Evolutionary conservation across 2,329 filamentous ascomycete genomes (phyloP), one percentile per base, ranked within the genome.

Genomic region (Colletotrichum sp.): DNA sequence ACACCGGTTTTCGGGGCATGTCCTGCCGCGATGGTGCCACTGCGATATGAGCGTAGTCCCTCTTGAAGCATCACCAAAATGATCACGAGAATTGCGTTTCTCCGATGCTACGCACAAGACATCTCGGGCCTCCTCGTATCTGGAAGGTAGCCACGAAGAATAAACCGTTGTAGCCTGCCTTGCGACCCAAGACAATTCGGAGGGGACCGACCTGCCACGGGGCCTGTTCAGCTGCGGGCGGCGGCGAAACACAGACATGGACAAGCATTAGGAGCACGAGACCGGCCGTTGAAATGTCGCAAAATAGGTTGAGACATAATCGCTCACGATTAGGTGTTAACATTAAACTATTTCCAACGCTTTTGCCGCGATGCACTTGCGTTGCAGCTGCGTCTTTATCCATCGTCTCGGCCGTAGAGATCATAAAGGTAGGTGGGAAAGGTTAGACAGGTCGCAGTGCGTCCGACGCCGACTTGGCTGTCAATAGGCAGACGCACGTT

Each of bases 251-350:
- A 67, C 36, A 72, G 60, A 71, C 70, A 71, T 18, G 61, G n/a
- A 55, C 52, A 36, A 63, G 52, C 65, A 52, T 36, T 30, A 26
- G 34, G 34, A 52, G 28, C 66, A 66, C 71, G 71, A 76, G 66
- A 38, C 32, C 32, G 18, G 36, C 66, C 71, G 74, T 71, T 74
- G 48, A 63, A n/a, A 74, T 70, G 71, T 74, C 71, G 74, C 71
- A 66, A 71, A 61, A n/a, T 57, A 52, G 66, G 36, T 43, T 74
- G 71, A 74, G 74, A 76, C 74, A 74, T 28, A 58, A 38, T 26
- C 28, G 36, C 34, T 24, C 72, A 67, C 60, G 52, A 74, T 76
- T 74, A 70, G 60, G 71, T 74, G 30, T 74, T 67, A 63, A 57
- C 66, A 76, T 65, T 71, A 58, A 61, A 28, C 24, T 57, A 55